Percentiles rank a stretch among this genome's conserved stretches.
phyloP scores from a whole-genome alignment of 2,329 filamentous ascomycete species.

The Neonectria magnoliae region DNA sequence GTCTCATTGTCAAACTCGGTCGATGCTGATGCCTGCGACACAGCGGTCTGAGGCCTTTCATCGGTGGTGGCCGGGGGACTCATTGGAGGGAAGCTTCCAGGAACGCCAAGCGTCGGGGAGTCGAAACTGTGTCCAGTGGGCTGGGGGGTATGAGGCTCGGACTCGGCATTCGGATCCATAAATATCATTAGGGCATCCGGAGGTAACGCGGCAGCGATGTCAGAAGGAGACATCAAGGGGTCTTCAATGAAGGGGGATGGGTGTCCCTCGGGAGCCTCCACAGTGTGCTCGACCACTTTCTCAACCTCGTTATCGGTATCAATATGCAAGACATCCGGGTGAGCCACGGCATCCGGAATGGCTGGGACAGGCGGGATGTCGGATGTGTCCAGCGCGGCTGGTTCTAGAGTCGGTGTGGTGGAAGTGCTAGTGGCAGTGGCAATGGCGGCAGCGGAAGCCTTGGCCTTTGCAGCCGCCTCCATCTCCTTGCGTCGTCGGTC shows the following conservation, averaged over 20 bases:
- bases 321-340: slow-evolving; percentile 23
- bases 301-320: slow-evolving; percentile 22
- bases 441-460: slow-evolving; percentile 45
- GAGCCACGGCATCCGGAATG: slow-evolving; percentile 29
- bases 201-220: slow-evolving; percentile 38
- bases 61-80: slow-evolving; percentile 54
- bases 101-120: slow-evolving; percentile 74
- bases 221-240: slow-evolving; percentile 31
- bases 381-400: slow-evolving; percentile 21
- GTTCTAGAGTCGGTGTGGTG: slow-evolving; percentile 33
- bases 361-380: slow-evolving; percentile 37
- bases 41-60: slow-evolving; percentile 65
- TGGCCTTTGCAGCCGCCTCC: slow-evolving; percentile 56
- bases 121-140: slow-evolving; percentile 52
- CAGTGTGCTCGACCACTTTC: slow-evolving; percentile 19
- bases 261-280: slow-evolving; percentile 21
- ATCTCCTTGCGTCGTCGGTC: slow-evolving; percentile 62
- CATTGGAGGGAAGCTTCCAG: slow-evolving; percentile 66
- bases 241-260: slow-evolving; percentile 35
- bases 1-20: slow-evolving; percentile 81
- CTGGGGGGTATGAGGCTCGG: slow-evolving; percentile 21
- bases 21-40: slow-evolving; percentile 67
- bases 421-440: slow-evolving; percentile 30
- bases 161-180: slow-evolving; percentile 24
- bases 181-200: slow-evolving; percentile 34